Evolutionary conservation across 2,329 filamentous ascomycete genomes (phyloP).

Genomic region (Boeremia exigua): DNA sequence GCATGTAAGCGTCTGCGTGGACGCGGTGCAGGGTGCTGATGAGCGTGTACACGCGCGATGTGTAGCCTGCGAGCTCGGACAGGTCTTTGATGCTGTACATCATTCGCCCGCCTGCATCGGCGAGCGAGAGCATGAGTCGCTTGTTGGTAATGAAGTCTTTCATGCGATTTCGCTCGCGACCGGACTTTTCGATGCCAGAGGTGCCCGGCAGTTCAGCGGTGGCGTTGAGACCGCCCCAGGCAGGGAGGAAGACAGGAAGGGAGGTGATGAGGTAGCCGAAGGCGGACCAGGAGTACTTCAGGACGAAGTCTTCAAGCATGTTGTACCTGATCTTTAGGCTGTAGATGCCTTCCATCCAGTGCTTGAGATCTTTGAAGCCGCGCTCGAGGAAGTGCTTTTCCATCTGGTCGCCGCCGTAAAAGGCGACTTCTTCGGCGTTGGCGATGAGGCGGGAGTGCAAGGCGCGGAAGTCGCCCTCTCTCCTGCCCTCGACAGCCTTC

Average conservation of each 20-base stretch:
- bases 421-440: slow-evolving; percentile 96
- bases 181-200: slow-evolving; percentile 53
- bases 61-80: slow-evolving; percentile 93
- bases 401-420: slow-evolving; percentile 94
- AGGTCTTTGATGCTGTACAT: slow-evolving; percentile 99
- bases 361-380: slow-evolving; percentile 90
- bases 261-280: slow-evolving; percentile 95
- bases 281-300: slow-evolving; percentile 98
- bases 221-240: slow-evolving; percentile 86
- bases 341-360: slow-evolving; percentile 98
- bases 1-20: slow-evolving; percentile 86
- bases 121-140: slow-evolving; percentile 93
- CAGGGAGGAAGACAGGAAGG: slow-evolving; percentile 89
- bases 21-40: slow-evolving; percentile 94
- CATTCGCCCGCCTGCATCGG: slow-evolving; percentile 95
- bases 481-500: slow-evolving; percentile 92
- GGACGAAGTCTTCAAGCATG: slow-evolving; percentile 96
- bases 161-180: slow-evolving; percentile 84
- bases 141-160: slow-evolving; percentile 99
- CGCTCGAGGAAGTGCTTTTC: slow-evolving; percentile 91
- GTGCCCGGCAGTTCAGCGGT: slow-evolving; percentile 65
- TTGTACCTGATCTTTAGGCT: slow-evolving; percentile 98
- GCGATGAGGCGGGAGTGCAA: slow-evolving; percentile 91
- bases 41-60: slow-evolving; percentile 91
- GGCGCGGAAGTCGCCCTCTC: slow-evolving; percentile 92